Evolutionary conservation across 352 stramenopile genomes (phyloP).

Genomic region (Phytophthora citrophthora): DNA sequence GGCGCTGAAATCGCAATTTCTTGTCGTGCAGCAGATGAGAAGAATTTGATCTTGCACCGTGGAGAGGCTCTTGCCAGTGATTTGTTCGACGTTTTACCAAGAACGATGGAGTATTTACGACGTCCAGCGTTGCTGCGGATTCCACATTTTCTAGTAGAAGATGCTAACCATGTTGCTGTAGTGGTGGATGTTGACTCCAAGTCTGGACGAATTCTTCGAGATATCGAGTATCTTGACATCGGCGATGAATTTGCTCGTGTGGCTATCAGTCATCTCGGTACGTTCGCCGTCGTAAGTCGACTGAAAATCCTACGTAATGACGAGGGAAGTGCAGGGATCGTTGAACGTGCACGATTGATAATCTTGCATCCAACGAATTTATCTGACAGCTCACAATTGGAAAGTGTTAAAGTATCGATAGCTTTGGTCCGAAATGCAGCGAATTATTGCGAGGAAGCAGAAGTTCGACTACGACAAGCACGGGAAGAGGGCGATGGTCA

Average conservation of each 20-base stretch:
- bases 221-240: slow-evolving; percentile 14
- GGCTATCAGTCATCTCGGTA: slow-evolving; percentile 22
- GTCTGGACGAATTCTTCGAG: slow-evolving; percentile 30
- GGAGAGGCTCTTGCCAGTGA: slow-evolving; percentile 51
- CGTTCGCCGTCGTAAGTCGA: slow-evolving; percentile 28
- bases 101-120: slow-evolving; percentile 31
- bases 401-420: slow-evolving; percentile 10
- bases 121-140: slow-evolving; percentile 40
- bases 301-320: not conserved
- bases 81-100: slow-evolving; percentile 53
- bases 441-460: slow-evolving; percentile 14
- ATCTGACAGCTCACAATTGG: not conserved
- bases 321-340: slow-evolving; percentile 6
- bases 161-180: slow-evolving; percentile 9
- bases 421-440: slow-evolving; percentile 17
- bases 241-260: slow-evolving; percentile 14
- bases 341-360: slow-evolving; percentile 15
- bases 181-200: slow-evolving; percentile 37
- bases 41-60: slow-evolving; percentile 13
- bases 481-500: not conserved
- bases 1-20: slow-evolving; percentile 60
- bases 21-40: not conserved
- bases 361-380: slow-evolving; percentile 14
- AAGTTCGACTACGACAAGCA: not conserved
- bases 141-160: slow-evolving; percentile 25